A percentile compares a stretch with the other conserved stretches of the same genome.
These are phyloP conservation scores for Coniosporium apollinis DNA, from an alignment of 495 filamentous ascomycete genomes.

Conservation along the genomic window DNA sequence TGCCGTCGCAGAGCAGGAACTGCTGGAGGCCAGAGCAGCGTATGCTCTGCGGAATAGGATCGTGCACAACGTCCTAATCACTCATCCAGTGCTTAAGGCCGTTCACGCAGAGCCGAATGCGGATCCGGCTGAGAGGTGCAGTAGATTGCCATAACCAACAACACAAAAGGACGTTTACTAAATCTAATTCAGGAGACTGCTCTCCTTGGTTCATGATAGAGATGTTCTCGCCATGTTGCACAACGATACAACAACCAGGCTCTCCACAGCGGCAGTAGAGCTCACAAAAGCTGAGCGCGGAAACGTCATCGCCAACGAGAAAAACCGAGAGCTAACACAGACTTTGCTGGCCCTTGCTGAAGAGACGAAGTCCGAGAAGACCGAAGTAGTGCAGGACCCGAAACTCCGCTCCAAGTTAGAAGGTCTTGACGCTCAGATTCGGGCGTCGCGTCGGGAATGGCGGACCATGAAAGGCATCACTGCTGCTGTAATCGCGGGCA, in stretches of 20 bases:
- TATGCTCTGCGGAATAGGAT: constrained; percentile 51
- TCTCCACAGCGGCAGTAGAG: constrained; percentile 29
- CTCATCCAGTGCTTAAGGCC: constrained; percentile 59
- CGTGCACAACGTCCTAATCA: constrained; percentile 46
- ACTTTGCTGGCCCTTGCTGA: constrained; percentile 44
- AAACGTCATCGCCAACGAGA: constrained; percentile 32
- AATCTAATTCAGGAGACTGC: constrained; percentile 36
- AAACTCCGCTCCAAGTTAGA: constrained; percentile 35
- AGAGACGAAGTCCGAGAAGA: constrained; percentile 35
- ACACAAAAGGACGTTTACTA: too few relatives aligned
- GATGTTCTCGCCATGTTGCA: constrained; percentile 46
- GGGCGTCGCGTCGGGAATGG: constrained; percentile 43
- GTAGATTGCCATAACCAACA: too few relatives aligned
- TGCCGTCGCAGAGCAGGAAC: constrained; percentile 39
- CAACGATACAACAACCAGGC: constrained; percentile 35
- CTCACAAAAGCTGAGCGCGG: constrained; percentile 39
- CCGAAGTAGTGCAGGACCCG: constrained; percentile 31
- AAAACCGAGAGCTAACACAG: constrained; percentile 44
- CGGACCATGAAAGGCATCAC: constrained; percentile 57
- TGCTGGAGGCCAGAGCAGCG: constrained; percentile 49
- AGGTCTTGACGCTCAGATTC: constrained; percentile 37
- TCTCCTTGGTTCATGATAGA: constrained; percentile 46
- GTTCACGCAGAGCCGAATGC: constrained; percentile 50
- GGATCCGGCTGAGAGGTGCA: constrained; percentile 53
- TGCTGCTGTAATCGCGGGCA: constrained; percentile 60